phyloP scores from a whole-genome alignment of 208 protist species.

The Leptomonas pyrrhocoris region DNA sequence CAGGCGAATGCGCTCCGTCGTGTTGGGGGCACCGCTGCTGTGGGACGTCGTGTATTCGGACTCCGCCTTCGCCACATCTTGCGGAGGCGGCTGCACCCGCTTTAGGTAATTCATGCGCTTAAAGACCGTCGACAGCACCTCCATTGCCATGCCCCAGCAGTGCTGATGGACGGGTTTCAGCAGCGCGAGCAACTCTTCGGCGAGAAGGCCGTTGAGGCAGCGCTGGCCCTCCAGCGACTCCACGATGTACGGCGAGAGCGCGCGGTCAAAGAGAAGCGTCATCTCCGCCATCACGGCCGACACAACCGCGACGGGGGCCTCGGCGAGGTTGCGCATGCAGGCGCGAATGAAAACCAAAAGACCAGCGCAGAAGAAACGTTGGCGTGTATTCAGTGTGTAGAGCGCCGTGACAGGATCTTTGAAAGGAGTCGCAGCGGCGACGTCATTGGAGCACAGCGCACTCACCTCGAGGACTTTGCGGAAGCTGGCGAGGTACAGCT shows the following conservation, averaged over 20 bases:
- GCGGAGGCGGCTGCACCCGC: constrained; percentile 41
- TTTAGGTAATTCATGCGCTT: constrained; percentile 82
- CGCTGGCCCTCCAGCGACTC: constrained; percentile 70
- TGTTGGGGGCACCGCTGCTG: not conserved
- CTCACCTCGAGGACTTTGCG: constrained; percentile 82
- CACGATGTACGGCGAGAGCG: constrained; percentile 83
- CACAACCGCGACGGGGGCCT: constrained; percentile 58
- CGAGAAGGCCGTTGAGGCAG: constrained; percentile 72
- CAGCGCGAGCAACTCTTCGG: constrained; percentile 66
- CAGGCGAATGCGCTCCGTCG: constrained; percentile 23
- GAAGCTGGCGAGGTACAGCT: constrained; percentile 73
- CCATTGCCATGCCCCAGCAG: constrained; percentile 72
- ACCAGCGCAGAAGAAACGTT: constrained; percentile 43
- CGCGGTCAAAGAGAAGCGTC: constrained; percentile 57
- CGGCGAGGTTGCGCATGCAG: constrained; percentile 69
- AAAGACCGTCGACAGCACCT: constrained; percentile 65
- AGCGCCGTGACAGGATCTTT: constrained; percentile 23
- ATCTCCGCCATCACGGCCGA: constrained; percentile 53
- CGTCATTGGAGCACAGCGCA: constrained; percentile 43
- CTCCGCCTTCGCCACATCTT: constrained; percentile 28
- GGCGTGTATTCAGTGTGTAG: constrained; percentile 28
- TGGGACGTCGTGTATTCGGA: constrained; percentile 1
- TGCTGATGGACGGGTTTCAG: constrained; percentile 78
- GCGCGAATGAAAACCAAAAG: constrained; percentile 61
- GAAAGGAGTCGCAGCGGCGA: not conserved